Conservation (phyloP, 2,329 filamentous ascomycete genomes). For the Neospermospora avenae region DNA sequence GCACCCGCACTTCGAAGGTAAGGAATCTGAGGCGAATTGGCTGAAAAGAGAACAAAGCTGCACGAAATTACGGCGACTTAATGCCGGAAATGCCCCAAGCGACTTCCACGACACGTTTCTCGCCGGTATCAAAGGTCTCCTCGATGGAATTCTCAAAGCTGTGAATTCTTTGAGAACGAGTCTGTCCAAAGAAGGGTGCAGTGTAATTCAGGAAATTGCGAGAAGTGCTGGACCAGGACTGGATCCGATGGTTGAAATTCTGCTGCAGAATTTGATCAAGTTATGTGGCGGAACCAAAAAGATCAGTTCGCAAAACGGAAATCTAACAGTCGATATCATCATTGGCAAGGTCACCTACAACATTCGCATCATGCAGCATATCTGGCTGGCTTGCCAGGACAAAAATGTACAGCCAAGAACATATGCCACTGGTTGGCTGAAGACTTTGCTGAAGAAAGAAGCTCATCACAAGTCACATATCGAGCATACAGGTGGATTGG, state of each 20-base stretch:
- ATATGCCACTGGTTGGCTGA: constrained; percentile 79
- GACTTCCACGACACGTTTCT: constrained; percentile 74
- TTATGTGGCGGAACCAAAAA: constrained; percentile 88
- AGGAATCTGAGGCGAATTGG: constrained; percentile 91
- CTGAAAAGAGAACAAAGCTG: constrained; percentile 78
- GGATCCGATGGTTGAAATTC: constrained; percentile 84
- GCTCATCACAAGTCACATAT: constrained; percentile 74
- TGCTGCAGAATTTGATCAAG: constrained; percentile 87
- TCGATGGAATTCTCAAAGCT: constrained; percentile 88
- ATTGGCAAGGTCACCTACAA: constrained; percentile 78
- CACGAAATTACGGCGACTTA: constrained; percentile 70
- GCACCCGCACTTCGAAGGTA: constrained; percentile 78
- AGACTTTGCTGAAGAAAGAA: constrained; percentile 76
- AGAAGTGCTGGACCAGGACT: constrained; percentile 71
- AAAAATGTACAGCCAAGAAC: constrained; percentile 87
- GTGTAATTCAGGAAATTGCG: constrained; percentile 80
- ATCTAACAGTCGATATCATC: constrained; percentile 75
- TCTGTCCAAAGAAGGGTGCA: constrained; percentile 81
- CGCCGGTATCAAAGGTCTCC: constrained; percentile 64
- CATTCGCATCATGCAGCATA: constrained; percentile 77
- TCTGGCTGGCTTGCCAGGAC: constrained; percentile 79
- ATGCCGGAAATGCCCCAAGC: constrained; percentile 77
- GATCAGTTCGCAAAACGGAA: constrained; percentile 82
- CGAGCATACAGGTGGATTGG: constrained; percentile 80
- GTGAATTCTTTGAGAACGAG: constrained; percentile 83